Evolutionary conservation across 2,329 filamentous ascomycete species (phyloP), one percentile per base, ranked within the genome.

Genomic region (Ophiostoma sp.): DNA sequence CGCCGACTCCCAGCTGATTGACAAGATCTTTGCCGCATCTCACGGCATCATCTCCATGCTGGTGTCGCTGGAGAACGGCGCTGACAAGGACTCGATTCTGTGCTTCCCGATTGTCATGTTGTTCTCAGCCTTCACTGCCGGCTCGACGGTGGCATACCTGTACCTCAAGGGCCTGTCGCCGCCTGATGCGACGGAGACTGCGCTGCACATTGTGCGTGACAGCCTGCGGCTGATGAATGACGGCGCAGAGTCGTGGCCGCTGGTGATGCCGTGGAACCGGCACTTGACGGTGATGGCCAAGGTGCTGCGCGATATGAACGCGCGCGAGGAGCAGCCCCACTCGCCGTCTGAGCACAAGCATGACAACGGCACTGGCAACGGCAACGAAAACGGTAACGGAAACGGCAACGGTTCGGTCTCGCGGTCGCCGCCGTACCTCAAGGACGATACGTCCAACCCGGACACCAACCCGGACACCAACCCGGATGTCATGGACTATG

Each of bases 101-200:
- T 87, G 84, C 77, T 86, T 87, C 77, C 86, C 86, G 52, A 85
- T 88, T 69, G 86, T 87, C 72, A 88, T 88, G 86, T 80, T 88
- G 15, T 88, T 88, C 76, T 85, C 86, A 0, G 84, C 85, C 68
- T 88, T 88, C 72, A 87, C 85, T 0, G 85, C 86, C 1, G 85
- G 85, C 72, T 86, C 86, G 1, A 88, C 86, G 0, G 83, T 87
- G 1, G 86, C 86, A 15, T 88, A 87, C 77, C 81, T 88, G 39
- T 86, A 85, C n/a, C 81, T 88, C 65, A 88, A 87, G 78, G 85
- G 85, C 11, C 77, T 88, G 8, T 86, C 86, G 0, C 86, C 86
- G 0, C 78, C 80, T 17, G 85, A 85, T 72, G 84, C 84, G 33
- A 83, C 83, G 54, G 85, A 88, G 78, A 86, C 85, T 1, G 85